These are phyloP conservation scores for Mortierella sp. DNA, from an alignment of 371 early-diverging fungal species.

Conservation along the genomic window DNA sequence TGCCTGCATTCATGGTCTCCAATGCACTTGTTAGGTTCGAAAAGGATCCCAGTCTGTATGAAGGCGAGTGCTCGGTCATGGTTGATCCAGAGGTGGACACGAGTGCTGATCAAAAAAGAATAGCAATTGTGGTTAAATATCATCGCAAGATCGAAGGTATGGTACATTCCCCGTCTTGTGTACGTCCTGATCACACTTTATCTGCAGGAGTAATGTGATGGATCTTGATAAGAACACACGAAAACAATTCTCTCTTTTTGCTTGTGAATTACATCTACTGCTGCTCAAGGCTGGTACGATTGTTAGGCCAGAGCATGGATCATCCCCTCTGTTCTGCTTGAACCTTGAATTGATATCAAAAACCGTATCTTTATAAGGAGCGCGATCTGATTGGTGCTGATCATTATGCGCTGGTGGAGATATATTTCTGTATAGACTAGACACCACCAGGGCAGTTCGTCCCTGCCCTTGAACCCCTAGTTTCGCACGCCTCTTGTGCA, in stretches of 20 bases:
- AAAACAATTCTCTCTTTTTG: too few relatives aligned
- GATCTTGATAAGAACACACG: background rate
- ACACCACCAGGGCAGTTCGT: too few relatives aligned
- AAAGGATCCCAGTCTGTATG: constrained; percentile 55
- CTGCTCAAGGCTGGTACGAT: too few relatives aligned
- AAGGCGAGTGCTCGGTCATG: constrained; percentile 60
- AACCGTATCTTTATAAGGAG: constrained; percentile 21
- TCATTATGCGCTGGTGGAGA: background rate
- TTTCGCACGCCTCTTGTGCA: too few relatives aligned
- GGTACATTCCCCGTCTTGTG: background rate
- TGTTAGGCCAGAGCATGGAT: too few relatives aligned
- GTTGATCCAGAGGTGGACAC: constrained; percentile 57
- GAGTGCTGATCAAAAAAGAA: constrained; percentile 47
- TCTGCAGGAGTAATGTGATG: background rate
- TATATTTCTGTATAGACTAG: too few relatives aligned
- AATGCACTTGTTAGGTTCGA: too few relatives aligned
- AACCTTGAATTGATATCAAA: constrained; percentile 1
- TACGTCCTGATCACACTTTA: background rate
- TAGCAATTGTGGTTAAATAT: constrained; percentile 69
- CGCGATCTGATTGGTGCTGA: constrained; percentile 25
- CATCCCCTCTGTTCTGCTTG: background rate
- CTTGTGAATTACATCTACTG: too few relatives aligned
- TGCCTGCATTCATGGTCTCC: too few relatives aligned
- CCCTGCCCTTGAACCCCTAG: too few relatives aligned
- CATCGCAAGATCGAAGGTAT: constrained; percentile 73